Evolutionary conservation across 1,284 basidiomycete species (phyloP).

Genomic region (Irpex lacteus): DNA sequence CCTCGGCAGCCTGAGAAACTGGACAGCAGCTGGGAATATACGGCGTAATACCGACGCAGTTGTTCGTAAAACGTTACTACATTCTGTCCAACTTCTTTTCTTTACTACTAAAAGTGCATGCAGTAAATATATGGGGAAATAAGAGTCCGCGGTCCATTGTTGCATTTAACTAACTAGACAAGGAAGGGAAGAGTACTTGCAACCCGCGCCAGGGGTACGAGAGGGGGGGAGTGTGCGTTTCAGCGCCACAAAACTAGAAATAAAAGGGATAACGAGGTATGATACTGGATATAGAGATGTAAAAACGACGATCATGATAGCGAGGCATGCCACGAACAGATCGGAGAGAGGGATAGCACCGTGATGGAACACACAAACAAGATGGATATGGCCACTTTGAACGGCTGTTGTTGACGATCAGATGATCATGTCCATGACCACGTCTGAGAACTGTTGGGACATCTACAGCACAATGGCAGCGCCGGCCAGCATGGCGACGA

Average conservation of each 20-base stretch:
- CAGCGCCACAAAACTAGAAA: background rate
- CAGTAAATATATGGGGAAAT: background rate
- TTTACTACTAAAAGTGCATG: background rate
- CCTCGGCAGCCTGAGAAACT: background rate
- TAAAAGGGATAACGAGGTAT: background rate
- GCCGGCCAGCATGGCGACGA: conserved; percentile 14
- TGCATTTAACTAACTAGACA: background rate
- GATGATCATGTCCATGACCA: background rate
- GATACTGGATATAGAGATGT: background rate
- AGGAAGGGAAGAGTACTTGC: background rate
- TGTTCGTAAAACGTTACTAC: background rate
- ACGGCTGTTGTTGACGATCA: background rate
- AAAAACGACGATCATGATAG: background rate
- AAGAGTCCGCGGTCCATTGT: background rate
- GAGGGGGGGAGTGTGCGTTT: background rate
- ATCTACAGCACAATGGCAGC: conserved; percentile 3
- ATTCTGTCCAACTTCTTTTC: background rate
- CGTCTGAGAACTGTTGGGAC: background rate
- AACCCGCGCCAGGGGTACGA: background rate
- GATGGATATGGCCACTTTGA: background rate
- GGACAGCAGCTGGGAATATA: background rate
- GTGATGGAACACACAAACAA: background rate
- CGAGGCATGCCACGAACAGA: background rate
- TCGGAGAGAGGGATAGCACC: background rate
- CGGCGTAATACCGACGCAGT: background rate